Evolutionary conservation across 768 basidiomycete species (phyloP), one percentile per base, ranked within the genome.

Genomic region (button mushroom (Agaricus bisporus)): DNA sequence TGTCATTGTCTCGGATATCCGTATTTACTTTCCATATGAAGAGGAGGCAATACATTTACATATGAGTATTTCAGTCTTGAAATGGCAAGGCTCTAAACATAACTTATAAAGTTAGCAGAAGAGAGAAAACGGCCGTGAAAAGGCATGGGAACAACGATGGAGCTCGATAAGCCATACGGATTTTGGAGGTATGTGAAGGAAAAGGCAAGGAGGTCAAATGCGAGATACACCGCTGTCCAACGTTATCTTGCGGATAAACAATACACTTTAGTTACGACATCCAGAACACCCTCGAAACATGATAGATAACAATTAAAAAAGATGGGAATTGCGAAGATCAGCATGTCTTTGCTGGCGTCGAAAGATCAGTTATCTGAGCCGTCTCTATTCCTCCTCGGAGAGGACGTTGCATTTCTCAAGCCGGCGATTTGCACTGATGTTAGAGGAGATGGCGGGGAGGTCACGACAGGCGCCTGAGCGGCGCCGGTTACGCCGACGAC

Each of bases 401-500:
- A 51, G 35, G 61, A 32, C 17, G 60, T 56, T 14, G 55, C 48
- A 14, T 22, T 54, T 25, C 55, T 43, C 2, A 50, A 48, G 32
- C 29, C 42, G 39, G 44, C 43, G 32, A 54, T 26, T 20, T 61
- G 48, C 15, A 59, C 54, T 8, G 66, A 58, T 11, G 65, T 41
- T 29, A 63, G 20, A 42, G 61, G 61, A 37, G 57, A 57, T 10
- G 63, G 55, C 29, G 58, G 59, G 29, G 62, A 61, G 39, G 56
- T 54, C 14, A 63, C 65, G 20, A 62, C 58, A 1, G 74, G 70
- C 15, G 63, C 72, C 56, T 76, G 74, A 25, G 74, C 83, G 35
- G 80, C 88, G 18, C 88, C 88, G 0, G 91, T 91, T 11, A 91
- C 88, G 26, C 89, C 88, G 3, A 94, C 90, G 5, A 95, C 90